These are phyloP conservation scores for Leccinum boreale DNA, from an alignment of 768 basidiomycete genomes.

Conservation along the genomic window DNA sequence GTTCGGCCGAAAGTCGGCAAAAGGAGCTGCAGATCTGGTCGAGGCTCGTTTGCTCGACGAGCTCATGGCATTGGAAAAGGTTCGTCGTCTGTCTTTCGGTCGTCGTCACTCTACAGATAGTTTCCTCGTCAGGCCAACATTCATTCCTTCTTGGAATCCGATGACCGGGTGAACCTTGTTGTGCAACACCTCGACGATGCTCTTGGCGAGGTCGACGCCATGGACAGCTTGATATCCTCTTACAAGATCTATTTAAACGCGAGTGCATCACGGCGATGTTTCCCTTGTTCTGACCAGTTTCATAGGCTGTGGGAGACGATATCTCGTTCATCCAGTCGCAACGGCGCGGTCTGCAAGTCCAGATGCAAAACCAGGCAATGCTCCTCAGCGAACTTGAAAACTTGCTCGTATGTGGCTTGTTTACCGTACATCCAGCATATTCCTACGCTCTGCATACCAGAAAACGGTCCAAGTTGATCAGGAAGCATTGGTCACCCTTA, in stretches of 20 bases:
- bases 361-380: slow-evolving; percentile 91
- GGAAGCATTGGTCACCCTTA: slow-evolving; percentile 68
- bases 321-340: slow-evolving; percentile 95
- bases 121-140: slow-evolving; percentile 68
- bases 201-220: slow-evolving; percentile 79
- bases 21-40: slow-evolving; percentile 85
- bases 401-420: slow-evolving; percentile 56
- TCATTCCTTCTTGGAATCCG: slow-evolving; percentile 94
- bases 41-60: slow-evolving; percentile 89
- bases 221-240: slow-evolving; percentile 85
- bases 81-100: slow-evolving; percentile 29
- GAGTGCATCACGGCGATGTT: slow-evolving; percentile 27
- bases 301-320: slow-evolving; percentile 89
- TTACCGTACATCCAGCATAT: not conserved
- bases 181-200: slow-evolving; percentile 89
- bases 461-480: slow-evolving; percentile 93
- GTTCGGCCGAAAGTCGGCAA: slow-evolving; percentile 58
- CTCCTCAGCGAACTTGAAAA: slow-evolving; percentile 84
- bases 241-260: slow-evolving; percentile 98
- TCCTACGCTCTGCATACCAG: slow-evolving; percentile 37
- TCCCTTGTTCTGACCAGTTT: slow-evolving; percentile 11
- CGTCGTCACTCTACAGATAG: not conserved
- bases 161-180: slow-evolving; percentile 85
- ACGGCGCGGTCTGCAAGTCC: slow-evolving; percentile 94
- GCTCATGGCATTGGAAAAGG: slow-evolving; percentile 90